Evolutionary conservation across 495 filamentous ascomycete genomes (phyloP).

Genomic region (Lophiostoma macrostomum): DNA sequence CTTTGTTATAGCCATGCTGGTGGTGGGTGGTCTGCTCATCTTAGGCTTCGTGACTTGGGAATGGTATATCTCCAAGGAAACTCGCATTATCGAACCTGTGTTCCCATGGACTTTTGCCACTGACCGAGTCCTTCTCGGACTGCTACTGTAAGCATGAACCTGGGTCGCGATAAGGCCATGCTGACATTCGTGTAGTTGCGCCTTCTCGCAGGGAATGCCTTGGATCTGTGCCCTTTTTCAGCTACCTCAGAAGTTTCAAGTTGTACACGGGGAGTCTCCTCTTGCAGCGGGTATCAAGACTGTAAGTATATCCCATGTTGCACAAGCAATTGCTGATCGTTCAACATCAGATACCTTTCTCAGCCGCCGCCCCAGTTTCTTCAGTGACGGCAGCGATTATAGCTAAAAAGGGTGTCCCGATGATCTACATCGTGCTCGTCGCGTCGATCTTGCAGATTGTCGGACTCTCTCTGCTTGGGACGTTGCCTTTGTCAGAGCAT

Average conservation of each 20-base stretch:
- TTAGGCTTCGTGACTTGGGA: too few relatives aligned
- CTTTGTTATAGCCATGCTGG: too few relatives aligned
- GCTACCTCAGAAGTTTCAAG: constrained; percentile 2
- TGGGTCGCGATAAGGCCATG: too few relatives aligned
- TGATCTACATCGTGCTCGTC: not conserved
- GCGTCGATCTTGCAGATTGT: not conserved
- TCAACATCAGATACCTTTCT: not conserved
- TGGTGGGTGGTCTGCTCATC: too few relatives aligned
- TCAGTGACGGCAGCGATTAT: not conserved
- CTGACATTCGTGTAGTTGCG: too few relatives aligned
- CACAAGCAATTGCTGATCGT: too few relatives aligned
- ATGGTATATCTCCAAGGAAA: too few relatives aligned
- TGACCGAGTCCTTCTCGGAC: too few relatives aligned
- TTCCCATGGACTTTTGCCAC: too few relatives aligned
- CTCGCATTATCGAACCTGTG: too few relatives aligned
- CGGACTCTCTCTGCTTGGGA: not conserved
- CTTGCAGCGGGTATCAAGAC: not conserved
- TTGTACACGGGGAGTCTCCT: not conserved
- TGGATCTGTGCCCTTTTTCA: constrained; percentile 1
- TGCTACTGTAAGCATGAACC: too few relatives aligned
- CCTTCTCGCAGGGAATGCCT: not conserved
- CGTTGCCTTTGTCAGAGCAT: not conserved
- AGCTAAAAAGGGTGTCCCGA: constrained; percentile 1
- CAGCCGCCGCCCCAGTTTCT: not conserved
- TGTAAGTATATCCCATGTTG: too few relatives aligned